Evolutionary conservation across 257 asterid genomes (phyloP).

Genomic region (Nicotiana attenuata): DNA sequence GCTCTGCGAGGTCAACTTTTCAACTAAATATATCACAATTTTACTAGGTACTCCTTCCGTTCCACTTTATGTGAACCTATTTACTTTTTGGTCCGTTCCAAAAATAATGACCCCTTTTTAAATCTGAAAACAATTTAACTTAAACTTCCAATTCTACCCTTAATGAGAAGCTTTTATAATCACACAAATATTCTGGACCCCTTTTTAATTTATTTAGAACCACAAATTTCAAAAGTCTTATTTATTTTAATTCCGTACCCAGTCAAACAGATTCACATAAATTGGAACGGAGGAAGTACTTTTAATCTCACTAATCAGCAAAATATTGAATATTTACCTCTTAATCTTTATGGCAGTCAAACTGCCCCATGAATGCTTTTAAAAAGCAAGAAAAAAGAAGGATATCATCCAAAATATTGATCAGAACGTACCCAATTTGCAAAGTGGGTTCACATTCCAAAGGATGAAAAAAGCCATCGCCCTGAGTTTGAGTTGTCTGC

Average conservation of each 20-base stretch:
- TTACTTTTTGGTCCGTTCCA: no score
- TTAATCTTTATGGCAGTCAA: background rate
- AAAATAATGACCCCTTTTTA: no score
- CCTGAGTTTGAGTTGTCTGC: slow-evolving; percentile 50
- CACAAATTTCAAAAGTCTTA: background rate
- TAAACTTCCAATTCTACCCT: no score
- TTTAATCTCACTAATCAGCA: background rate
- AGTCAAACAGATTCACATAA: no score
- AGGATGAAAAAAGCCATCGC: slow-evolving; percentile 71
- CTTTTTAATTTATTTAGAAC: no score
- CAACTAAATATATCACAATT: background rate
- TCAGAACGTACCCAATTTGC: slow-evolving; percentile 63
- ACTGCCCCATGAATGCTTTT: background rate
- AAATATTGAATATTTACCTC: background rate
- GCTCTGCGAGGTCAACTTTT: background rate
- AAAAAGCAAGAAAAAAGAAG: background rate
- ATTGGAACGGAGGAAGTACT: background rate
- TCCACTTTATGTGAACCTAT: no score
- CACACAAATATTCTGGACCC: no score
- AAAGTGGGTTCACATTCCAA: slow-evolving; percentile 90
- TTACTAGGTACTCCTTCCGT: background rate
- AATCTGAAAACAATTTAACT: no score
- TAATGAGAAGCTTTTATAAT: no score
- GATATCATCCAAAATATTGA: background rate
- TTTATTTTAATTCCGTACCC: background rate